A percentile compares a stretch with the other conserved stretches of the same genome.
These are phyloP conservation scores for Entophlyctis luteolus DNA, from an alignment of 192 early-diverging fungal species.

Conservation along the genomic window DNA sequence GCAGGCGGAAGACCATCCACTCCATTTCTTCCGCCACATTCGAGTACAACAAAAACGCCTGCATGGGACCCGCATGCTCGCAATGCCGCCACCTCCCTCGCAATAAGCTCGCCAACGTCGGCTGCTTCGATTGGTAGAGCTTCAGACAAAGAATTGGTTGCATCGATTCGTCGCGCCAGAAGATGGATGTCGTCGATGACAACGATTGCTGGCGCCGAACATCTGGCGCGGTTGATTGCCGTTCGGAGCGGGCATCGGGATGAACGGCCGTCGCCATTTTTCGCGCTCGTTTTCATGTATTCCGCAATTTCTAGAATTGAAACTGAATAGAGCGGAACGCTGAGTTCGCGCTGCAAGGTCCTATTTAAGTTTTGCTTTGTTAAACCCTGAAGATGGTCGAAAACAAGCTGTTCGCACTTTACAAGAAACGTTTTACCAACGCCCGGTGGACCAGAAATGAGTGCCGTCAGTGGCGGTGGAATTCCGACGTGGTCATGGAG, in stretches of 20 bases:
- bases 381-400: neutral
- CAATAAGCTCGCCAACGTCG: neutral
- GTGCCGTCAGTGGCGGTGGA: neutral
- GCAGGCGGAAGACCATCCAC: neutral
- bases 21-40: neutral
- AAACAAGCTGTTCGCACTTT: neutral
- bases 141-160: neutral
- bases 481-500: constrained; percentile 5
- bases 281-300: neutral
- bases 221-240: constrained; percentile 6
- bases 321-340: neutral
- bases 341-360: neutral
- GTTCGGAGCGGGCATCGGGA: neutral
- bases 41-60: neutral
- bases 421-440: constrained; percentile 8
- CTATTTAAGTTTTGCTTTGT: neutral
- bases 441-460: neutral
- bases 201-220: constrained; percentile 2
- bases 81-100: neutral
- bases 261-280: neutral
- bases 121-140: neutral
- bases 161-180: neutral
- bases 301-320: neutral
- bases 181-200: constrained; percentile 2
- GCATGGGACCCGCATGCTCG: neutral